Percentiles rank a stretch among this genome's conserved stretches.
These are phyloP conservation scores for Aegilops bicornis DNA, from an alignment of 176 grass and related monocot genomes.

Conservation along the genomic window DNA sequence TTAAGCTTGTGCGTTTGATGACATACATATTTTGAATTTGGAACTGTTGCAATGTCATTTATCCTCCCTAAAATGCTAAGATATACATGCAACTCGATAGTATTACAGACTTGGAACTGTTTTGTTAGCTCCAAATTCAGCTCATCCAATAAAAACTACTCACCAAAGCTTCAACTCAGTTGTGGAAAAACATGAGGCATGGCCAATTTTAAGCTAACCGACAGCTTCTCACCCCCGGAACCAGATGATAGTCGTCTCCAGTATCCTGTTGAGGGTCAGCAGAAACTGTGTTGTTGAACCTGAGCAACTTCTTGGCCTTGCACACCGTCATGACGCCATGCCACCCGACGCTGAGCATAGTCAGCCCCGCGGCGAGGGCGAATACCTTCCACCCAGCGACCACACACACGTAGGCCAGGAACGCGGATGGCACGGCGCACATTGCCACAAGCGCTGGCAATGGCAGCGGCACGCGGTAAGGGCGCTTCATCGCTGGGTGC, in stretches of 20 bases:
- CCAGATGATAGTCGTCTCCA: neutral
- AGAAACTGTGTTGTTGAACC: conserved; percentile 15
- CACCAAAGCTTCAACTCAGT: too few species aligned
- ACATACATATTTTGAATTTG: too few species aligned
- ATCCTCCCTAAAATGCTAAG: too few species aligned
- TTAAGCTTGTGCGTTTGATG: neutral
- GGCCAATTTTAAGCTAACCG: neutral
- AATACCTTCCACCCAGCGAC: conserved; percentile 23
- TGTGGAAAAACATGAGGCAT: too few species aligned
- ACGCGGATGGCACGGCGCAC: neutral
- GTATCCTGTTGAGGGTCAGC: neutral
- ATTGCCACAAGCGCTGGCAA: conserved; percentile 15
- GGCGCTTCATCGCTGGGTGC: conserved; percentile 20
- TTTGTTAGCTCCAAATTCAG: too few species aligned
- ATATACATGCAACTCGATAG: too few species aligned
- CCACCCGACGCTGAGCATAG: conserved; percentile 7
- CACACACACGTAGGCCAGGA: neutral
- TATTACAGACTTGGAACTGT: too few species aligned
- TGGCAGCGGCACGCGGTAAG: conserved; percentile 37
- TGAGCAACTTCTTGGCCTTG: conserved; percentile 36
- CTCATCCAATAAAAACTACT: too few species aligned
- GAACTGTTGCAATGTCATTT: too few species aligned
- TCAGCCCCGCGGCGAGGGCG: neutral
- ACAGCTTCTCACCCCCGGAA: neutral
- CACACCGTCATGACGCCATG: conserved; percentile 39